Conservation (phyloP, 495 filamentous ascomycete genomes). For the Penicillium bovifimosum region DNA sequence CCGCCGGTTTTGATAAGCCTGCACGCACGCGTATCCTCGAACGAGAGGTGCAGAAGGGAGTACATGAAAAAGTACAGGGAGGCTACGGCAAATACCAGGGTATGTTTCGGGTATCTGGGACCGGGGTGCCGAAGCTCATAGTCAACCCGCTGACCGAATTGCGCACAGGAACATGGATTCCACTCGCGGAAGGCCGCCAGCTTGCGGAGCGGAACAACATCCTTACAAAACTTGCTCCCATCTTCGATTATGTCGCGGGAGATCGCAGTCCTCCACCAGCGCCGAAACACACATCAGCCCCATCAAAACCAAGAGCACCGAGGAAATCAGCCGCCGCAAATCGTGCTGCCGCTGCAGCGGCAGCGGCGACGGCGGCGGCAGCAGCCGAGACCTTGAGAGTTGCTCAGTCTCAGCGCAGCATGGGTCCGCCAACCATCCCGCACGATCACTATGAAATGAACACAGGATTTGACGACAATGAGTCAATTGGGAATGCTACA, state of each 20-base stretch:
- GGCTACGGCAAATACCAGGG: constrained; percentile 99
- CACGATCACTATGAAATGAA: constrained; percentile 54
- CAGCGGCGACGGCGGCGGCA: not conserved
- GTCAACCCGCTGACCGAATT: constrained; percentile 11
- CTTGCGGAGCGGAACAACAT: constrained; percentile 84
- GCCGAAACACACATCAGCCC: constrained; percentile 73
- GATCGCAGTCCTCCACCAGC: constrained; percentile 86
- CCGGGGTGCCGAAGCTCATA: not conserved
- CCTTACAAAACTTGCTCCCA: constrained; percentile 70
- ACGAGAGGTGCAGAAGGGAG: constrained; percentile 91
- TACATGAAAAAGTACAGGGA: constrained; percentile 95
- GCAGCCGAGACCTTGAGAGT: constrained; percentile 37
- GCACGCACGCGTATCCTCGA: constrained; percentile 91
- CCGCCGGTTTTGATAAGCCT: constrained; percentile 79
- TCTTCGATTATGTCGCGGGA: constrained; percentile 85
- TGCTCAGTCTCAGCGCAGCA: constrained; percentile 37
- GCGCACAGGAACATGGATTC: constrained; percentile 84
- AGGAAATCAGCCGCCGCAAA: constrained; percentile 37
- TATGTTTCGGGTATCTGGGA: constrained; percentile 18
- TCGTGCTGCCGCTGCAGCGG: constrained; percentile 11
- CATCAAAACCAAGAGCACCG: constrained; percentile 63
- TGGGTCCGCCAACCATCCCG: constrained; percentile 42
- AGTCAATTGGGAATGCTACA: constrained; percentile 73
- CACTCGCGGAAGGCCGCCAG: constrained; percentile 69
- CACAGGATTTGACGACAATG: constrained; percentile 66